phyloP scores from a whole-genome alignment of 139 green algal species.

The Nannochloris sp. region DNA sequence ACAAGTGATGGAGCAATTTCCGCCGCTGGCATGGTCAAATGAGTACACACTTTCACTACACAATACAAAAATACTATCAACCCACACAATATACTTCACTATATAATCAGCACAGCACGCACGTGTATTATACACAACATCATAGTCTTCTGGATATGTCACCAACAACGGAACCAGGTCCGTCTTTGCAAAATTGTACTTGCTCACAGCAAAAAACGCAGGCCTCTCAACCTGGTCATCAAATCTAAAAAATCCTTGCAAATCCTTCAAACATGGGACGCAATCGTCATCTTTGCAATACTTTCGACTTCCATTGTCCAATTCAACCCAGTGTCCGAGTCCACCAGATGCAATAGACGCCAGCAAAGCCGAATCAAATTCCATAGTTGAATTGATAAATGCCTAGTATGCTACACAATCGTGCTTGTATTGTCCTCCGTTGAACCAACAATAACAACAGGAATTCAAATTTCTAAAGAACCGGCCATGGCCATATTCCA shows the following conservation, averaged over 20 bases:
- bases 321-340: constrained; percentile 43
- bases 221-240: constrained; percentile 65
- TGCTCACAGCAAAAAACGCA: constrained; percentile 67
- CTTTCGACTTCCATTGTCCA: constrained; percentile 14
- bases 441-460: background rate
- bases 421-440: background rate
- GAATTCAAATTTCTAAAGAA: no score
- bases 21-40: constrained; percentile 77
- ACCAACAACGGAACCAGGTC: constrained; percentile 81
- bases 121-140: constrained; percentile 61
- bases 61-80: background rate
- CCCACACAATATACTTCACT: background rate
- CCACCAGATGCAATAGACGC: constrained; percentile 58
- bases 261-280: constrained; percentile 76
- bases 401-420: background rate
- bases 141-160: constrained; percentile 59
- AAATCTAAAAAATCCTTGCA: constrained; percentile 79
- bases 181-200: constrained; percentile 45
- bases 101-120: background rate
- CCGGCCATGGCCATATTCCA: no score
- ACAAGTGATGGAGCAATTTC: constrained; percentile 30
- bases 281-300: constrained; percentile 70
- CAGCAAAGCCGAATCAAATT: constrained; percentile 64
- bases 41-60: constrained; percentile 87
- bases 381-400: constrained; percentile 6